Evolutionary conservation across 1,139 yeast species (phyloP), one percentile per base, ranked within the genome.

Genomic region (Pichia sp.): DNA sequence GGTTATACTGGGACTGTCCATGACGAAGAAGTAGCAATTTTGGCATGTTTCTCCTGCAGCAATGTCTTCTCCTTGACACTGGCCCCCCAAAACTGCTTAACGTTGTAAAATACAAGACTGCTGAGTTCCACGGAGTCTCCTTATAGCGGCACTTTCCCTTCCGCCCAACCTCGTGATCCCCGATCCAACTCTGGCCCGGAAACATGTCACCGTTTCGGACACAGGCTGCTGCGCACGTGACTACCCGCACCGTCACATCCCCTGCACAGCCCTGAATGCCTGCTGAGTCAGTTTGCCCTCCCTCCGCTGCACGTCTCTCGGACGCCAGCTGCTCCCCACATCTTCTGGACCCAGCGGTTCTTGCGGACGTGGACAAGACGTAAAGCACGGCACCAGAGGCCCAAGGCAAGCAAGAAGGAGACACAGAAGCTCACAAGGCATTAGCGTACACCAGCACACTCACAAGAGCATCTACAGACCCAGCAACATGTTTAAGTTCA

Each of bases 1-100:
- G 79, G 63, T 87, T 87, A 78, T 87, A 80, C 62, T 81, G 79
- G 19, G 88, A 82, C 62, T 86, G 87, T 2, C 95, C 95, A 63
- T 87, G 95, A 60, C 95, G 77, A 41, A 83, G 73, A 8, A 82
- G 72, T 5, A 83, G 72, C 22, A 82, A 66, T 52, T 50, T 40
- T 0, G 59, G 56, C 61, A 58, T 58, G 21, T n/a, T 22, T 23
- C 8, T 45, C 25, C 8, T 31, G 8, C 28, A 25, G 28, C 6
- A 25, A 25, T 6, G 9, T 25, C 28, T 25, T 25, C 9, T 6
- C 28, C 9, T 6, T 25, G 28, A 6, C 28, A 25, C 6, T 25
- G n/a, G n/a, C n/a, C n/a, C n/a, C n/a, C n/a, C n/a, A n/a, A n/a
- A n/a, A n/a, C n/a, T n/a, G n/a, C n/a, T n/a, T n/a, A n/a, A n/a